Evolutionary conservation across 768 basidiomycete genomes (phyloP).

Genomic region (Rhodotorula paludigena): DNA sequence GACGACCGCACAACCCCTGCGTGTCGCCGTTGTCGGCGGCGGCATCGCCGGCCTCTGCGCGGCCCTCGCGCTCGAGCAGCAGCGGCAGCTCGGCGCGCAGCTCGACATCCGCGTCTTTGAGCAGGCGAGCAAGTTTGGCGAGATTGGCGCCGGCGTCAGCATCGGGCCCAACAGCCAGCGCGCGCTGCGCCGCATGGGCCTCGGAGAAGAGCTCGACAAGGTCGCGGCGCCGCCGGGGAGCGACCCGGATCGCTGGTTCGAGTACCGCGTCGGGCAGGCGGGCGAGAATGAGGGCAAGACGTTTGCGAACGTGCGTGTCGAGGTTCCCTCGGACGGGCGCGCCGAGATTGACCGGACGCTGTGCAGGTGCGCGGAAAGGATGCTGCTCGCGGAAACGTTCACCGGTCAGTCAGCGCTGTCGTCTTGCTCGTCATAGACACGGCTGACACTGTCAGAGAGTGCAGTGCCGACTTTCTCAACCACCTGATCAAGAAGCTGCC

Average conservation of each 20-base stretch:
- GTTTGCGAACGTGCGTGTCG: neutral
- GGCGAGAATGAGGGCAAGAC: conserved; percentile 12
- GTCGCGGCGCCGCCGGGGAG: neutral
- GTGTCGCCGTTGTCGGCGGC: neutral
- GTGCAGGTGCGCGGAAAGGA: conserved; percentile 17
- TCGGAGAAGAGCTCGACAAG: neutral
- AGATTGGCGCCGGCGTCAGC: conserved; percentile 22
- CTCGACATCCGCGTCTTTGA: conserved; percentile 16
- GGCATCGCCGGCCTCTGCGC: conserved; percentile 24
- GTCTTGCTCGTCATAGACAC: neutral
- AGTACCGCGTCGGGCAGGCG: conserved; percentile 20
- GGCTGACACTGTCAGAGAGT: neutral
- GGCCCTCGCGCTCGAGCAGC: conserved; percentile 11
- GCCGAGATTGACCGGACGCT: neutral
- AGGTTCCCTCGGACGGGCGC: no score
- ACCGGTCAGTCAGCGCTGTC: conserved; percentile 23
- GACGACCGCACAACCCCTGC: neutral
- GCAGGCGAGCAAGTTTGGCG: conserved; percentile 4
- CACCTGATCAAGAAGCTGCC: conserved; percentile 16
- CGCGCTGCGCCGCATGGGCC: conserved; percentile 1
- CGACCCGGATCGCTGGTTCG: conserved; percentile 23
- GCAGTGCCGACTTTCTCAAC: conserved; percentile 36
- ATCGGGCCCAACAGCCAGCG: conserved; percentile 9
- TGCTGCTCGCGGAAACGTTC: conserved; percentile 23
- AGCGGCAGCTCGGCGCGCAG: neutral